phyloP scores from a whole-genome alignment of 2,329 filamentous ascomycete genomes.

The Hypocrella siamensis region DNA sequence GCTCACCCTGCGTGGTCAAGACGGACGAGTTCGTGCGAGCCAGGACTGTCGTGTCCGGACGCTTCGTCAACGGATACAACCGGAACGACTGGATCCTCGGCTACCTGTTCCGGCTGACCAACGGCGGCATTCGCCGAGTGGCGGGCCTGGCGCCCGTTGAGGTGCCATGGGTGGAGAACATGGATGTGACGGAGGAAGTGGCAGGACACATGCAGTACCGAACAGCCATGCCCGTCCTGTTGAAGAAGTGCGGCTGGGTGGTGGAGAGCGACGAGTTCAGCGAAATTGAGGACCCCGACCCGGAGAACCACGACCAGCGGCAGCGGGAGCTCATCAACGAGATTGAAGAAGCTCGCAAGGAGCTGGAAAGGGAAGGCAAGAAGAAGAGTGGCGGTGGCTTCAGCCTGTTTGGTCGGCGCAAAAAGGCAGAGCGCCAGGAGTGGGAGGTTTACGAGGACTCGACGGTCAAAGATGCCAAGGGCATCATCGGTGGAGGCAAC shows the following conservation, averaged over 20 bases:
- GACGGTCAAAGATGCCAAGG: conserved; percentile 9
- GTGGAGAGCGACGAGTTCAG: conserved; percentile 88
- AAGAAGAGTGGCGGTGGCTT: conserved; percentile 45
- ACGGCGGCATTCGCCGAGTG: conserved; percentile 76
- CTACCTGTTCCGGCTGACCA: conserved; percentile 89
- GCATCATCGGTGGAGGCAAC: no score
- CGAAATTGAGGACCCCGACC: conserved; percentile 94
- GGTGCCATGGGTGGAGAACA: conserved; percentile 73
- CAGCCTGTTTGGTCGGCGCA: conserved; percentile 70
- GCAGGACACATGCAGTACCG: conserved; percentile 95
- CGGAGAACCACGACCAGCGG: conserved; percentile 74
- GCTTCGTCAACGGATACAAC: conserved; percentile 89
- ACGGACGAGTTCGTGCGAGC: conserved; percentile 76
- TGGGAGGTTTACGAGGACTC: conserved; percentile 89
- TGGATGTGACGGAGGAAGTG: conserved; percentile 74
- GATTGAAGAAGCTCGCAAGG: conserved; percentile 83
- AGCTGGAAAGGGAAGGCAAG: conserved; percentile 67
- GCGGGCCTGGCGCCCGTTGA: conserved; percentile 71
- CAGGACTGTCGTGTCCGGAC: conserved; percentile 72
- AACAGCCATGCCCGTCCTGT: conserved; percentile 72
- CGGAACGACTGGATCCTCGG: conserved; percentile 94
- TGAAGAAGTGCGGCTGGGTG: conserved; percentile 79
- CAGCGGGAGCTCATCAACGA: conserved; percentile 92
- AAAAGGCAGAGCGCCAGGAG: conserved; percentile 65
- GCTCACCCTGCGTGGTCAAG: conserved; percentile 80